Evolutionary conservation across 2,329 filamentous ascomycete species (phyloP).

Genomic region (Triangularia verruculosa): DNA sequence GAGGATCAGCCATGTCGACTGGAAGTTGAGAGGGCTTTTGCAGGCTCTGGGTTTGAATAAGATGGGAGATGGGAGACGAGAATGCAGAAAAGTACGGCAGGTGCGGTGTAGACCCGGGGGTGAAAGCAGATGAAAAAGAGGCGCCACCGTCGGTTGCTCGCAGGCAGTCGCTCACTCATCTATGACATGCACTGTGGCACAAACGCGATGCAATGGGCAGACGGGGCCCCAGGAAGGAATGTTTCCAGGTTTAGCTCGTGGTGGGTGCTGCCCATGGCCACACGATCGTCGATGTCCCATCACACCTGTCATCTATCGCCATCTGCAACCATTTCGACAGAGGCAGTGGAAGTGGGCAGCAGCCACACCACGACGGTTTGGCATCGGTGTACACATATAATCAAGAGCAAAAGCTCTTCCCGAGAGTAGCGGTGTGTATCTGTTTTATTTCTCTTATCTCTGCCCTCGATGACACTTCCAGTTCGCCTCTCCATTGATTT

Average conservation of each 20-base stretch:
- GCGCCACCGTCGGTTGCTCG: background rate
- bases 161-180: background rate
- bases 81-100: background rate
- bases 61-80: background rate
- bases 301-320: background rate
- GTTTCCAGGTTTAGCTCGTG: background rate
- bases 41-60: background rate
- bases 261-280: background rate
- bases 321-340: background rate
- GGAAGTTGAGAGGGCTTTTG: background rate
- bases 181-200: conserved; percentile 9
- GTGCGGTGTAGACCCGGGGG: background rate
- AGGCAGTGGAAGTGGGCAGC: background rate
- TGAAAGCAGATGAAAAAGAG: background rate
- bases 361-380: background rate
- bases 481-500: too few species aligned
- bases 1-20: background rate
- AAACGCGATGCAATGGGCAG: background rate
- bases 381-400: too few species aligned
- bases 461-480: background rate
- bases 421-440: background rate
- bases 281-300: background rate
- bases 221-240: background rate
- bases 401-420: too few species aligned
- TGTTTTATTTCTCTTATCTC: background rate